A percentile compares a stretch with the other conserved stretches of the same genome.
These are phyloP conservation scores for Colletotrichum orchidophilum DNA, from an alignment of 2,329 filamentous ascomycete genomes.

Conservation along the genomic window DNA sequence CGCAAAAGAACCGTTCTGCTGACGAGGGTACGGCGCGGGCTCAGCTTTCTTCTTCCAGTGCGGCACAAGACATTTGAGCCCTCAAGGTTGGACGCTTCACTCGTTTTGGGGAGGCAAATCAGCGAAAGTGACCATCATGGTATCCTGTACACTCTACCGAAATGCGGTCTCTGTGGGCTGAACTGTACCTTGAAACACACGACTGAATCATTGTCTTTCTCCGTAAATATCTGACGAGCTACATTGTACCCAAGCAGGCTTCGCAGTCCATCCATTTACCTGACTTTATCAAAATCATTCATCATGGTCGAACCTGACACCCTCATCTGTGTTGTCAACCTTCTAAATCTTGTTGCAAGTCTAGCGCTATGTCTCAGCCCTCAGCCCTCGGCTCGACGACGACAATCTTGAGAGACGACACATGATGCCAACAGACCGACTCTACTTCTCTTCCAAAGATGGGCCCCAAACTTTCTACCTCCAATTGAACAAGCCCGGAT, in stretches of 20 bases:
- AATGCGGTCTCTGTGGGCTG: too few relatives aligned
- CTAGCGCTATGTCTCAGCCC: not conserved
- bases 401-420: too few relatives aligned
- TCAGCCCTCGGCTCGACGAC: too few relatives aligned
- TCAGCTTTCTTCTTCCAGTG: not conserved
- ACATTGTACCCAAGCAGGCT: too few relatives aligned
- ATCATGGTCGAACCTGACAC: not conserved
- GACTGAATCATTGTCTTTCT: too few relatives aligned
- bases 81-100: not conserved
- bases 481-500: too few relatives aligned
- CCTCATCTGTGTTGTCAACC: not conserved
- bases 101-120: not conserved
- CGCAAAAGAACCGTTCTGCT: not conserved
- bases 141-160: too few relatives aligned
- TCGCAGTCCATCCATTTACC: not conserved
- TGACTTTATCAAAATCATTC: not conserved
- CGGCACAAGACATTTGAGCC: not conserved
- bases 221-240: too few relatives aligned
- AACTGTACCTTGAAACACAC: too few relatives aligned
- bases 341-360: not conserved
- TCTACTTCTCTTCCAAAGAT: not conserved
- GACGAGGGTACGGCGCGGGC: not conserved
- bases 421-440: too few relatives aligned
- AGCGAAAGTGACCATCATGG: not conserved
- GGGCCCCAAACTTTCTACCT: not conserved